Base-by-base conservation (phyloP, 148 eudicot genomes). In the Vaccinium vitisidaea region DNA sequence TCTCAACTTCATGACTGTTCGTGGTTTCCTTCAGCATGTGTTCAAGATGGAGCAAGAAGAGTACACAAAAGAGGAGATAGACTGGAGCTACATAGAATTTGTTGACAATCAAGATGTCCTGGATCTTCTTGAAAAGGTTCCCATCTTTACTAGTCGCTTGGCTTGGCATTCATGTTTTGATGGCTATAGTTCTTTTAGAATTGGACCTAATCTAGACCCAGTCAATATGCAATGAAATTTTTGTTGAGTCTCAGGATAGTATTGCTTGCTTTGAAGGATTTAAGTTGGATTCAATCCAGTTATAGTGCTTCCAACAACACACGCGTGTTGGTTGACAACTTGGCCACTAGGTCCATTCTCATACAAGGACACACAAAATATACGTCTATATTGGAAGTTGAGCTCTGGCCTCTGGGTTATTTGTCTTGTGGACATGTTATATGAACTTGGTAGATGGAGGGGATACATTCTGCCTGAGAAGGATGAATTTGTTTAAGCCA, bases 11-110 rank as follows among this genome's bases (percentile, higher is more conserved):
- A 23, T 67, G 73, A 82, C 83, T n/a, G 43, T 56, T 71, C 85
- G 71, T 79, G 70, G 83, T 91, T 83, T 82, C 69, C 86, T 90
- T 81, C 96, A 97, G 98, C 98, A 95, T 84, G 98, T 97, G 84
- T 97, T 97, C 88, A 97, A 97, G 94, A 95, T 93, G 95, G 96
- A 95, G 88, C 98, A 97, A 90, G 98, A 95, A 88, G 99, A 97
- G 87, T 95, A 97, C 91, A 93, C 90, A 19, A 94, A 87, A 87
- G 99, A 97, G 87, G 93, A 90, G 89, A 97, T 97, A 67, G 89
- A 95, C 69, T 97, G 99, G 99, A 97, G 99, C 86, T 97, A 95
- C 90, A 95, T 97, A 75, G 99, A 97, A 87, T 97, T 97, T 88
- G 92, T 97, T 43, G 99, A 97, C 88, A 97, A 97, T 86, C 95